A percentile compares a stretch with the other conserved stretches of the same genome.
These are phyloP conservation scores for Xerocomellus intermedius DNA, from an alignment of 768 basidiomycete species.

Conservation along the genomic window DNA sequence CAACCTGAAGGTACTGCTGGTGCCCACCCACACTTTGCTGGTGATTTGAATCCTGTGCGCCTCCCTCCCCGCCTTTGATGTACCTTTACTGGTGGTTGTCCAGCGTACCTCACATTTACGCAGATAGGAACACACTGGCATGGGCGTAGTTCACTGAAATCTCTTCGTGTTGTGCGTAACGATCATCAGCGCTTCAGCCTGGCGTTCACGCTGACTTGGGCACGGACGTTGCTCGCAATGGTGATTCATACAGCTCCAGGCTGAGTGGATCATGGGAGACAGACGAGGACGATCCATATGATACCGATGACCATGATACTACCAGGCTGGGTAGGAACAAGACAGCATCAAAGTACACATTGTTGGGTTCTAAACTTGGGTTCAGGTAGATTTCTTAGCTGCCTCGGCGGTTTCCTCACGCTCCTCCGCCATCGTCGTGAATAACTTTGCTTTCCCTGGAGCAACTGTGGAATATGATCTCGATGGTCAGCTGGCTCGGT, in stretches of 20 bases:
- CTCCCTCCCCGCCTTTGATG: neutral
- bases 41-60: neutral
- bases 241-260: constrained; percentile 14
- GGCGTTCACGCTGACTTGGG: neutral
- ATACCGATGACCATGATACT: neutral
- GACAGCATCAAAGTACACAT: neutral
- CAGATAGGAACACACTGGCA: constrained; percentile 3
- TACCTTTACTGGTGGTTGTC: neutral
- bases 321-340: constrained; percentile 10
- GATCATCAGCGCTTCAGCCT: neutral
- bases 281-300: neutral
- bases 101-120: neutral
- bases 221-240: neutral
- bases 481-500: neutral
- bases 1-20: neutral
- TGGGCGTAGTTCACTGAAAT: neutral
- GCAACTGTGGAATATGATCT: constrained; percentile 9
- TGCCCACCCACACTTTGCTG: neutral
- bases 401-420: neutral
- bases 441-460: constrained; percentile 13
- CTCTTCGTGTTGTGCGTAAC: constrained; percentile 10
- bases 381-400: constrained; percentile 8
- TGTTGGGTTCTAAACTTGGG: neutral
- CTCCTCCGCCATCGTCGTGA: neutral
- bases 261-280: neutral